Base-by-base conservation (phyloP, 352 stramenopile genomes). In the Phytophthora hybrid region DNA sequence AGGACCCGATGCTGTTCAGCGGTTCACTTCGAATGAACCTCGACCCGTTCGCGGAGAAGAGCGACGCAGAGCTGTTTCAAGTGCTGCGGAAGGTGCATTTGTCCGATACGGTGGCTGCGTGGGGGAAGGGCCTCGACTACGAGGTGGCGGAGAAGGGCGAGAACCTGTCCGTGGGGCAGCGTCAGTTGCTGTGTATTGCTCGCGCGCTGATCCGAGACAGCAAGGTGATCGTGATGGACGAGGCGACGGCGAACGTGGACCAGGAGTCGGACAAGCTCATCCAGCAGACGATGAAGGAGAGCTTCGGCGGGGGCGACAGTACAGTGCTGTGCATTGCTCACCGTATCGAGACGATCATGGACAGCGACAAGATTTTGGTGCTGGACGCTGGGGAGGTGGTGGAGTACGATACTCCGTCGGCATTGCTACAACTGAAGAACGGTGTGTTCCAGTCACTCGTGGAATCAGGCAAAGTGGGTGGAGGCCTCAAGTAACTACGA, bases 261-360 rank as follows among this genome's bases (percentile, higher is more conserved):
- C 69, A 71, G 5, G 78, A 85, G 60, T 90, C 83, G 18, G 93
- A 98, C 65, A 47, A 68, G 7, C 53, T 84, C 54, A 87, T 87
- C 59, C 79, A 91, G 67, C 76, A 78, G 11, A 95, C 89, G 37
- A 97, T 99, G 67, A 85, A 95, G 39, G 74, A 96, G 47, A 93
- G 97, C 52, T 99, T 99, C 79, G 66, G 63, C 8, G 63, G 63
- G n/a, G 57, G 67, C 6, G 81, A 93, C 18, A 85, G 86, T n/a
- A 99, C 97, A 2, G 84, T 98, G 19, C 76, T 99, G 5, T 98
- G 95, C 3, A 98, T 99, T 64, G 97, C 97, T 3, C 96, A 99
- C 68, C 81, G 97, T 18, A 84, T 98, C 14, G 91, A 97, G 62
- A 99, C 96, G 13, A 97, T 99, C 64, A 87, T 98, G 74, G 93